Evolutionary conservation across 495 filamentous ascomycete species (phyloP).

Genomic region (Choiromyces venosus): DNA sequence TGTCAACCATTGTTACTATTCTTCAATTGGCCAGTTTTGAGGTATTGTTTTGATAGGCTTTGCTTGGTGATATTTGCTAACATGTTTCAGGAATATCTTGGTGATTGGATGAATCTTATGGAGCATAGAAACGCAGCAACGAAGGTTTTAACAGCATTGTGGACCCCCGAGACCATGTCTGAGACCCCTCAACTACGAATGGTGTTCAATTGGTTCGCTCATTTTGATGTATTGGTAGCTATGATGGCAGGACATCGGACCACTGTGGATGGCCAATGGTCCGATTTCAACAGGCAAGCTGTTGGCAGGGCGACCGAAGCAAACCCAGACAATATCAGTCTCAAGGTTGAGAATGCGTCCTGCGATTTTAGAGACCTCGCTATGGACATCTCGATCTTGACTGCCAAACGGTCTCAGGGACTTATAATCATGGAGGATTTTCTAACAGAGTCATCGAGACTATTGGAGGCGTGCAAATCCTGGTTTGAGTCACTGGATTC

Average conservation of each 20-base stretch:
- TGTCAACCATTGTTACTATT: slow-evolving; percentile 79
- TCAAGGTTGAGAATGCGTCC: slow-evolving; percentile 60
- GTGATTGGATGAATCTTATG: slow-evolving; percentile 87
- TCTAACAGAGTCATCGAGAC: slow-evolving; percentile 20
- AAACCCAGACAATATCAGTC: slow-evolving; percentile 58
- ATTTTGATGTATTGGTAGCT: slow-evolving; percentile 79
- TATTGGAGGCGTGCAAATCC: slow-evolving; percentile 26
- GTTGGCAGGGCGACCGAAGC: slow-evolving; percentile 55
- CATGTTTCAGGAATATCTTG: slow-evolving; percentile 71
- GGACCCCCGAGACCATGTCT: slow-evolving; percentile 71
- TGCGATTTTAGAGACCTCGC: slow-evolving; percentile 67
- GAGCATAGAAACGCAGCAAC: slow-evolving; percentile 88
- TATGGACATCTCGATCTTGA: slow-evolving; percentile 72
- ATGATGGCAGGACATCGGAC: slow-evolving; percentile 75
- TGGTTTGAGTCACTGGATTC: slow-evolving; percentile 37
- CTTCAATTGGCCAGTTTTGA: slow-evolving; percentile 89
- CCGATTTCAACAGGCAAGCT: slow-evolving; percentile 57
- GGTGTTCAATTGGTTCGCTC: slow-evolving; percentile 78
- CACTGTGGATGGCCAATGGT: slow-evolving; percentile 74
- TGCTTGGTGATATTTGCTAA: slow-evolving; percentile 34
- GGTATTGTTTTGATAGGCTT: slow-evolving; percentile 49
- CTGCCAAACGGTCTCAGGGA: slow-evolving; percentile 61
- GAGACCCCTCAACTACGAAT: slow-evolving; percentile 61
- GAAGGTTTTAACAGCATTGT: slow-evolving; percentile 68
- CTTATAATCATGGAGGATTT: slow-evolving; percentile 63